Evolutionary conservation across 2,329 filamentous ascomycete species (phyloP), one percentile per base, ranked within the genome.

Genomic region (Neonectria hederae): DNA sequence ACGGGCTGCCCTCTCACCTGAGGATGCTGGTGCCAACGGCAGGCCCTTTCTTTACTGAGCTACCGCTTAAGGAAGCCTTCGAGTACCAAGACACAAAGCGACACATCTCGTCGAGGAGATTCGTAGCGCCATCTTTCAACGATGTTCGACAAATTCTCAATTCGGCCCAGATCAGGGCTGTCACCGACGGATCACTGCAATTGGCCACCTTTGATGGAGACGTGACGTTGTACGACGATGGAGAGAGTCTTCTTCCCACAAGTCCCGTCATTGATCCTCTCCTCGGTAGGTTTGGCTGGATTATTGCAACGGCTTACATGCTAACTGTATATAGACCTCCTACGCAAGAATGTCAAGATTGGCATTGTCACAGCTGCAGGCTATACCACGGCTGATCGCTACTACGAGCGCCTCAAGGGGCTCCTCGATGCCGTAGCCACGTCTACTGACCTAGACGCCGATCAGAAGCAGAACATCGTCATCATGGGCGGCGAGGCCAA

Each of bases 181-280:
- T 98, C n/a, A 91, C 93, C 17, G 88, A 88, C 24, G 90, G 91
- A 22, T 86, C 88, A 5, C 85, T 97, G 9, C 89, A 96, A 71
- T 86, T 99, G 4, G 90, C 97, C 58, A 99, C 96, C 0, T 99
- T 99, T 76, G 96, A 99, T 78, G 96, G 96, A 79, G 96, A 99
- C 79, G 94, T 99, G 54, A 99, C 96, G 1, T 85, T 99, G 22
- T 99, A 99, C 77, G 92, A 94, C 62, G 92, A 99, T 75, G 96
- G 96, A 13, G 86, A 93, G 72, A 92, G 89, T 68, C 84, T 99
- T 9, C 89, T 90, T 59, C 83, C 89, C 0, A 84, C 87, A 17
- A 97, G 92, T 76, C 92, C 93, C 0, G 89, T 97, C 17, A 94
- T 98, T 57, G 82, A 86, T 1, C 82, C 85, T 28, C 83, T 90